Evolutionary conservation across 2,329 filamentous ascomycete species (phyloP).

Genomic region (Neophaeococcomyces mojaviensis): DNA sequence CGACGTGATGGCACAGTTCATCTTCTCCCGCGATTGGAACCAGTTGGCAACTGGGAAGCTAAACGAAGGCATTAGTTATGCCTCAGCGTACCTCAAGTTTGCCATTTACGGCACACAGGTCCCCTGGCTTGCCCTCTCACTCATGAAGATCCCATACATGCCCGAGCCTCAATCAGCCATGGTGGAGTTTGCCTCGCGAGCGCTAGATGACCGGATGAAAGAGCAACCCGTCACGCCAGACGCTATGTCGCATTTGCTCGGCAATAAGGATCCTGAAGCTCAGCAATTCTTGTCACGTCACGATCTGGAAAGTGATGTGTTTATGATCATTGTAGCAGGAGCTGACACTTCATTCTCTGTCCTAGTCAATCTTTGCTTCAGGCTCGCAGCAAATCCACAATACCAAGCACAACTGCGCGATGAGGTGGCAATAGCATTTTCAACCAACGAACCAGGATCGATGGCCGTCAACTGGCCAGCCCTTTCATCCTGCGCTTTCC

Average conservation of each 20-base stretch:
- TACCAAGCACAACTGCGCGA: constrained; percentile 27
- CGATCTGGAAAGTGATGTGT: constrained; percentile 5
- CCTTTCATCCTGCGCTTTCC: constrained; percentile 18
- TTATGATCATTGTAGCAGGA: constrained; percentile 6
- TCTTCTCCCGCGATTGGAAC: constrained; percentile 2
- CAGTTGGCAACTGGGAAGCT: constrained; percentile 6
- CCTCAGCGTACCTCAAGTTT: neutral
- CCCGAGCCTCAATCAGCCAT: neutral
- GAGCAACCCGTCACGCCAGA: neutral
- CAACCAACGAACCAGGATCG: neutral
- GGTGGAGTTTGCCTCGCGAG: neutral
- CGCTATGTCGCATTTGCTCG: constrained; percentile 3
- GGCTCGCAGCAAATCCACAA: constrained; percentile 21
- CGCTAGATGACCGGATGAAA: constrained; percentile 1
- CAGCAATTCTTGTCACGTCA: constrained; percentile 3
- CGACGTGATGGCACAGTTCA: constrained; percentile 7
- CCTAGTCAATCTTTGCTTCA: constrained; percentile 6
- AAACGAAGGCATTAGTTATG: constrained; percentile 3
- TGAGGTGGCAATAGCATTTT: constrained; percentile 20
- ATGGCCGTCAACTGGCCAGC: neutral
- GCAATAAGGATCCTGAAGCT: constrained; percentile 4
- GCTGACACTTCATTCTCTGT: constrained; percentile 5
- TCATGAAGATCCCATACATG: constrained; percentile 7
- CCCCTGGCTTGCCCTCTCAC: constrained; percentile 1
- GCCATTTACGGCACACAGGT: constrained; percentile 4